Percentiles rank a stretch among this genome's conserved stretches.
Evolutionary conservation across 1,139 yeast species (phyloP).

Genomic region (Magnusiomyces paraingens): DNA sequence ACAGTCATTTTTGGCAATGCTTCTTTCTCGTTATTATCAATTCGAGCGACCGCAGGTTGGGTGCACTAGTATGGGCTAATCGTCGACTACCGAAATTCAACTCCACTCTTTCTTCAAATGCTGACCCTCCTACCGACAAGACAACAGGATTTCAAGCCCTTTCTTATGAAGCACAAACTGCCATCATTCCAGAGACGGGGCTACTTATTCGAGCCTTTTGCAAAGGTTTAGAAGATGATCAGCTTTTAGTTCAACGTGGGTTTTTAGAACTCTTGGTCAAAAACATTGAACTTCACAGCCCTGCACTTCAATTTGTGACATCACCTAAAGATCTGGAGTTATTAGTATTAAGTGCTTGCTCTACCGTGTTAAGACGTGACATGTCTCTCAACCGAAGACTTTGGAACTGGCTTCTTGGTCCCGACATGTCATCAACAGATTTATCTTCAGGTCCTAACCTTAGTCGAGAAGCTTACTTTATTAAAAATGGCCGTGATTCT

Average conservation of each 20-base stretch:
- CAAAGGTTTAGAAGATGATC: slow-evolving; percentile 55
- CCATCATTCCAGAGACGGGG: slow-evolving; percentile 72
- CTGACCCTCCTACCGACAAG: slow-evolving; percentile 14
- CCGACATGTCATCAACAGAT: slow-evolving; percentile 35
- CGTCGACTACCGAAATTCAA: slow-evolving; percentile 56
- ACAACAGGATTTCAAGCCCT: slow-evolving; percentile 24
- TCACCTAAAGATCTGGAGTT: slow-evolving; percentile 49
- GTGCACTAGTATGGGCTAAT: slow-evolving; percentile 74
- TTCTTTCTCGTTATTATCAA: slow-evolving; percentile 69
- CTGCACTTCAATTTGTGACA: slow-evolving; percentile 45
- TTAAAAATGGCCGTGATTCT: slow-evolving; percentile 45
- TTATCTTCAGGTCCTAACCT: slow-evolving; percentile 11
- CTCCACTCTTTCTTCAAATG: slow-evolving; percentile 17
- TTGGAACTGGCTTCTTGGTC: slow-evolving; percentile 90
- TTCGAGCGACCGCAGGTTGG: slow-evolving; percentile 71
- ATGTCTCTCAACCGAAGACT: slow-evolving; percentile 90
- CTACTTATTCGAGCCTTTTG: slow-evolving; percentile 67
- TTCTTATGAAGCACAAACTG: slow-evolving; percentile 53
- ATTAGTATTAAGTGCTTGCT: slow-evolving; percentile 57
- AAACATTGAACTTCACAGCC: slow-evolving; percentile 58
- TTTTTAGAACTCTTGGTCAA: slow-evolving; percentile 73
- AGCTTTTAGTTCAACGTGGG: slow-evolving; percentile 76
- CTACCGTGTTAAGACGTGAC: slow-evolving; percentile 70
- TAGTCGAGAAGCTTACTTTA: slow-evolving; percentile 50
- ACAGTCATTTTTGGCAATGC: slow-evolving; percentile 80